phyloP scores from a whole-genome alignment of 176 grass and related monocot species.

The Cenchrus fungigraminus region DNA sequence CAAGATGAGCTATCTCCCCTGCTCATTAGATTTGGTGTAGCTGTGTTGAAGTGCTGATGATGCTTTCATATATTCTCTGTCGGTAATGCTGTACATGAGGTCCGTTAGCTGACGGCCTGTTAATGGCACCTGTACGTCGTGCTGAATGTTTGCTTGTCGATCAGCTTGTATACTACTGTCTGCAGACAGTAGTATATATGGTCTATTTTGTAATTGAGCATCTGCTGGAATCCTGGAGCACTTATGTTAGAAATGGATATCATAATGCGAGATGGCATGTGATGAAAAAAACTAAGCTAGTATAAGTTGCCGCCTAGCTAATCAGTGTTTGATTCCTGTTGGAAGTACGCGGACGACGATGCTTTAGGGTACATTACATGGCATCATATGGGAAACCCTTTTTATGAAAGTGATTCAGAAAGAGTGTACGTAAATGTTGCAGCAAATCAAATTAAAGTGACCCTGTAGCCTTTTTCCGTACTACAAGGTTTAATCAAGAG shows the following conservation, averaged over 20 bases:
- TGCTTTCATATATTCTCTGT: not conserved
- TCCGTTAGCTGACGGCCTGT: not conserved
- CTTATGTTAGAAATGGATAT: not conserved
- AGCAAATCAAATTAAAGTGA: not conserved
- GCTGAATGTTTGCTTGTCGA: not conserved
- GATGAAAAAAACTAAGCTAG: not conserved
- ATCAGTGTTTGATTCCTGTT: not conserved
- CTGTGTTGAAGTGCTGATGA: not conserved
- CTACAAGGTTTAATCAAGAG: not conserved
- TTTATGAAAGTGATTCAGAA: not conserved
- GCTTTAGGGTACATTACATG: not conserved
- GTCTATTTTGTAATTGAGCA: not conserved
- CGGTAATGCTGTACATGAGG: constrained; percentile 1
- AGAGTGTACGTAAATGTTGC: not conserved
- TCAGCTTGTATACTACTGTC: not conserved
- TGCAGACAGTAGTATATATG: not conserved
- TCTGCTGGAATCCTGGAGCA: not conserved
- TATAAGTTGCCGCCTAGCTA: not conserved
- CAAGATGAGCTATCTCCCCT: constrained; percentile 14
- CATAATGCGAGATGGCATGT: not conserved
- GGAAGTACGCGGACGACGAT: not conserved
- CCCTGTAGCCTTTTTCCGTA: not conserved
- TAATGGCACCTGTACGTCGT: not conserved
- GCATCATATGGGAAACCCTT: not conserved
- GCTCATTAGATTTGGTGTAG: constrained; percentile 42